Conservation (phyloP, 352 stramenopile genomes). For the Phytophthora kernoviae region DNA sequence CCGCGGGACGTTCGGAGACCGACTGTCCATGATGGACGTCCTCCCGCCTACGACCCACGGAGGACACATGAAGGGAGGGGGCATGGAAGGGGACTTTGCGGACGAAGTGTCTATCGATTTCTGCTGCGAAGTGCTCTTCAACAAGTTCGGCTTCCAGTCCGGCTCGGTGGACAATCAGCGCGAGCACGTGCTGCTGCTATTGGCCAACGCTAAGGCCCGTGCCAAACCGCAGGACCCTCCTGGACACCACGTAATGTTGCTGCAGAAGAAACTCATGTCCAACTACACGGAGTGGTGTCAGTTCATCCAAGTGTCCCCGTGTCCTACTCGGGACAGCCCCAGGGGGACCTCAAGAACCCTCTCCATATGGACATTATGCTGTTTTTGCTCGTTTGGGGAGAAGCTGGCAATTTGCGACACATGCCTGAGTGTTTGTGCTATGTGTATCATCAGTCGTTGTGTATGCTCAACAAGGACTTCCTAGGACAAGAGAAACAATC, state of each 20-base stretch:
- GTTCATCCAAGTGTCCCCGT: conserved; percentile 46
- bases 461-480: conserved; percentile 62
- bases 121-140: conserved; percentile 71
- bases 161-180: conserved; percentile 78
- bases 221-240: conserved; percentile 46
- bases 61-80: conserved; percentile 38
- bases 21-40: conserved; percentile 76
- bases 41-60: conserved; percentile 36
- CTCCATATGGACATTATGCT: conserved; percentile 93
- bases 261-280: conserved; percentile 67
- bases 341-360: conserved; percentile 61
- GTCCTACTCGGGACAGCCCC: conserved; percentile 41
- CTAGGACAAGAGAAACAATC: conserved; percentile 46
- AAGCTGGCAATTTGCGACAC: conserved; percentile 94
- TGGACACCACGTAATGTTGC: conserved; percentile 49
- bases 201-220: conserved; percentile 76
- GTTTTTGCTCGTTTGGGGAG: conserved; percentile 97
- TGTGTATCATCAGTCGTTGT: conserved; percentile 90
- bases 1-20: conserved; percentile 60
- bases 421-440: conserved; percentile 98
- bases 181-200: conserved; percentile 73
- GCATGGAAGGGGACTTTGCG: conserved; percentile 69
- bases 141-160: conserved; percentile 80
- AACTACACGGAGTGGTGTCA: conserved; percentile 75
- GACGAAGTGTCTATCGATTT: conserved; percentile 77